Conservation (phyloP, 1,284 basidiomycete species). For the Microbotryomycetes sp. region DNA sequence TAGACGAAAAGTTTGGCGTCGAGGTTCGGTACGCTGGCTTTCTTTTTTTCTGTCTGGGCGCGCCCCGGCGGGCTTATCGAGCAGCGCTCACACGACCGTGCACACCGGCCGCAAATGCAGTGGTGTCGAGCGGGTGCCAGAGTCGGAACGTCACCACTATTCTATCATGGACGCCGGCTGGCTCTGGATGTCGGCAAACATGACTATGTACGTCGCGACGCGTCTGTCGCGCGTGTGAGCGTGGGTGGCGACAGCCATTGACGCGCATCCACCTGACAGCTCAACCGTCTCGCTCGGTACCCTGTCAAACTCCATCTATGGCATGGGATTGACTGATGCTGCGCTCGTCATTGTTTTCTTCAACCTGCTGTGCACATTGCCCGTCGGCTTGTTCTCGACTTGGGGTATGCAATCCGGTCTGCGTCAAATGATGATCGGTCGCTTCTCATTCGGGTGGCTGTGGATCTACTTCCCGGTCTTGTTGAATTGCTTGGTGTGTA, state of each 20-base stretch:
- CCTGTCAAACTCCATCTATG: slow-evolving; percentile 59
- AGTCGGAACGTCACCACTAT: slow-evolving; percentile 18
- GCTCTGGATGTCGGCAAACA: slow-evolving; percentile 22
- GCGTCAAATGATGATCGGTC: slow-evolving; percentile 42
- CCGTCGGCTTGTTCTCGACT: slow-evolving; percentile 46
- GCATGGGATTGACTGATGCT: slow-evolving; percentile 49
- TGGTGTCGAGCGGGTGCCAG: slow-evolving; percentile 28
- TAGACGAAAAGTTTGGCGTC: slow-evolving; percentile 25
- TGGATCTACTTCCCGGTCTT: slow-evolving; percentile 30
- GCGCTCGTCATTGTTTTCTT: slow-evolving; percentile 71
- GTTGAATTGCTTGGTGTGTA: slow-evolving; percentile 33
- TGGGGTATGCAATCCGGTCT: slow-evolving; percentile 75
- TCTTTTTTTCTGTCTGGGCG: background rate
- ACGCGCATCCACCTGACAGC: too few species aligned
- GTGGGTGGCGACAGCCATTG: too few species aligned
- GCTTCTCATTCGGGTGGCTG: slow-evolving; percentile 42
- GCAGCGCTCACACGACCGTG: background rate
- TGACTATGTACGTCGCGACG: slow-evolving; percentile 14
- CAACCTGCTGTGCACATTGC: slow-evolving; percentile 51
- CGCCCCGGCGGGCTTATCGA: background rate
- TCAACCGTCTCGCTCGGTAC: slow-evolving; percentile 66
- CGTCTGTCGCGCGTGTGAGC: too few species aligned
- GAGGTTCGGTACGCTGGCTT: slow-evolving; percentile 11
- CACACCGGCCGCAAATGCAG: background rate
- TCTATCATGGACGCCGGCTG: slow-evolving; percentile 11